These are phyloP conservation scores for Sabuloglossum arenarium DNA, from an alignment of 495 filamentous ascomycete genomes.

Conservation along the genomic window DNA sequence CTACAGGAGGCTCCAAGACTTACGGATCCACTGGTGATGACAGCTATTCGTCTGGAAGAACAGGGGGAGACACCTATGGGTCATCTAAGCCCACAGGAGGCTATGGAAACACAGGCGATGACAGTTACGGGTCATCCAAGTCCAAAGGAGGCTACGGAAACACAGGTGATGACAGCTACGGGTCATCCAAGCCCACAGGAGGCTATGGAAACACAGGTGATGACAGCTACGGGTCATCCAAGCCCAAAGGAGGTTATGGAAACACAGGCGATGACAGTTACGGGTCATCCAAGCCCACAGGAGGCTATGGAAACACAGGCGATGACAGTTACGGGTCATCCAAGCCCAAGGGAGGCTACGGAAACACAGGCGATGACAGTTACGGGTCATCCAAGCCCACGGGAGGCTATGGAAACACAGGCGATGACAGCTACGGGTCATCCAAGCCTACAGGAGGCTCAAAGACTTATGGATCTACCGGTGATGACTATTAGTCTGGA, in stretches of 20 bases:
- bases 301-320: background rate
- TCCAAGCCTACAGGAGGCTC: constrained; percentile 4
- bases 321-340: background rate
- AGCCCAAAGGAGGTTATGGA: constrained; percentile 4
- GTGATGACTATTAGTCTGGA: background rate
- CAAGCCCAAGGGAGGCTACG: background rate
- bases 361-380: background rate
- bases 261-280: constrained; percentile 6
- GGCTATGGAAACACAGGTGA: constrained; percentile 6
- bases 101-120: background rate
- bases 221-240: constrained; percentile 17
- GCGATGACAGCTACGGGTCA: constrained; percentile 3
- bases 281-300: background rate
- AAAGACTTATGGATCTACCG: background rate
- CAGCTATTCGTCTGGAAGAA: too few species aligned
- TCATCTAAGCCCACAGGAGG: constrained; percentile 5
- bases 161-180: background rate
- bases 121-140: too few species aligned
- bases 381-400: background rate
- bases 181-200: background rate
- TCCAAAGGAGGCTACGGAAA: background rate
- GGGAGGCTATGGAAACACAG: background rate
- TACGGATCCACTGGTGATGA: constrained; percentile 7
- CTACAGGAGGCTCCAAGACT: constrained; percentile 6
- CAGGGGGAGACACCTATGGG: constrained; percentile 8